phyloP scores from a whole-genome alignment of 768 basidiomycete species.

The Mycena chlorophos region DNA sequence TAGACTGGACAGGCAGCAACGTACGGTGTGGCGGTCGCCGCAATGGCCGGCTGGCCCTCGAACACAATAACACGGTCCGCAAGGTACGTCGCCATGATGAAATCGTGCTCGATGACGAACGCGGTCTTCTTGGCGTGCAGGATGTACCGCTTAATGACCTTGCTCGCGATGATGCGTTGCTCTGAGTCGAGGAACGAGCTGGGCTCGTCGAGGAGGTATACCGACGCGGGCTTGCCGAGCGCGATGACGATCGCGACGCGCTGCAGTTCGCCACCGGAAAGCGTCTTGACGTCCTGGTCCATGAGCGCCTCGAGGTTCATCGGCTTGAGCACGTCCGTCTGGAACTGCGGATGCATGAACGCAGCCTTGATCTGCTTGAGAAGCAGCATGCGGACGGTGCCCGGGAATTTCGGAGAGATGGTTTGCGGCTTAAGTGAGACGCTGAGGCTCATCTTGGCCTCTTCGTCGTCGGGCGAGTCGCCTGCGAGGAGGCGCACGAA shows the following conservation, averaged over 20 bases:
- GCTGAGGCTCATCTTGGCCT: constrained; percentile 74
- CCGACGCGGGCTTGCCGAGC: constrained; percentile 78
- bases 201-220: constrained; percentile 97
- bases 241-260: constrained; percentile 95
- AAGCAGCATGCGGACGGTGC: constrained; percentile 92
- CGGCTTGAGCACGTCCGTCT: constrained; percentile 95
- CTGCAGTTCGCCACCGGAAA: constrained; percentile 98
- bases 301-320: constrained; percentile 94
- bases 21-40: constrained; percentile 89
- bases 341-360: constrained; percentile 99
- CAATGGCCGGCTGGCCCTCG: constrained; percentile 80
- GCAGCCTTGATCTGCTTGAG: constrained; percentile 92
- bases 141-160: constrained; percentile 96
- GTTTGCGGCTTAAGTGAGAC: constrained; percentile 99
- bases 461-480: constrained; percentile 83
- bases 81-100: constrained; percentile 99
- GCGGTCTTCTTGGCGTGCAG: constrained; percentile 97
- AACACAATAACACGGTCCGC: constrained; percentile 97
- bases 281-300: constrained; percentile 97
- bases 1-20: constrained; percentile 29
- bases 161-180: constrained; percentile 97
- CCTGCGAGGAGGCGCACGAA: constrained; percentile 95
- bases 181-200: constrained; percentile 96
- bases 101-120: constrained; percentile 99
- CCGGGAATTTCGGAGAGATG: constrained; percentile 96